Base-by-base conservation (phyloP, 2,329 filamentous ascomycete species). In the Ceratocystis papillata region DNA sequence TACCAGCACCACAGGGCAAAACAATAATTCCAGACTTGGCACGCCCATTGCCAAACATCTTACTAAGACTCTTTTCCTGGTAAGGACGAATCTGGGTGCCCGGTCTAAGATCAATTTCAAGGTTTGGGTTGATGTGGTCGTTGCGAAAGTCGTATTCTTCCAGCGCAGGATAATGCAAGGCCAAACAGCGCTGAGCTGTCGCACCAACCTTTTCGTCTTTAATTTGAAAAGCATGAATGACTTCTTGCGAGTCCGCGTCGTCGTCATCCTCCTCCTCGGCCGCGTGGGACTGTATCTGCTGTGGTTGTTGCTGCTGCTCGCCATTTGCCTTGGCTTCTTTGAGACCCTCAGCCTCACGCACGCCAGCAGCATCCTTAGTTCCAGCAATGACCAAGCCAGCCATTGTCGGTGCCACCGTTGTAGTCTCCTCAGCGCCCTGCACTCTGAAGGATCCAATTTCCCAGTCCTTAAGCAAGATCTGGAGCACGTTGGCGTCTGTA, bases 11-110 rank as follows among this genome's bases (percentile, higher is more conserved):
- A 74, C 94, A 99, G 20, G 94, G 94, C 71, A 99, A 77, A 66
- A 99, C 94, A 68, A 99, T 99, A 70, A 99, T 95, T 67, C 94
- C 94, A 75, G 91, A 96, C 78, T 96, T 94, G 15, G 94, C 94
- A 76, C 94, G 87, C 62, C 93, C 93, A 73, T 99, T 99, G 73
- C 94, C 93, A 74, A 99, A 99, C 94, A 99, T 99, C 76, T 99
- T 99, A 78, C 90, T 96, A 8, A 99, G 79, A 70, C 91, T 96
- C 77, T 96, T 96, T 75, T 99, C 94, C 74, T 99, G 94, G 71
- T 99, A 99, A 69, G 96, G 78, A 74, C 93, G 86, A 73, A 97
- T 97, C 72, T 93, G 88, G 0, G 92, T 93, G 66, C 87, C 87
- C 0, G 93, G 92, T 71, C 89, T 89, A 62, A 97, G 79, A 74